Conservation (phyloP, 768 basidiomycete species). For the Kockovaella imperatae region DNA sequence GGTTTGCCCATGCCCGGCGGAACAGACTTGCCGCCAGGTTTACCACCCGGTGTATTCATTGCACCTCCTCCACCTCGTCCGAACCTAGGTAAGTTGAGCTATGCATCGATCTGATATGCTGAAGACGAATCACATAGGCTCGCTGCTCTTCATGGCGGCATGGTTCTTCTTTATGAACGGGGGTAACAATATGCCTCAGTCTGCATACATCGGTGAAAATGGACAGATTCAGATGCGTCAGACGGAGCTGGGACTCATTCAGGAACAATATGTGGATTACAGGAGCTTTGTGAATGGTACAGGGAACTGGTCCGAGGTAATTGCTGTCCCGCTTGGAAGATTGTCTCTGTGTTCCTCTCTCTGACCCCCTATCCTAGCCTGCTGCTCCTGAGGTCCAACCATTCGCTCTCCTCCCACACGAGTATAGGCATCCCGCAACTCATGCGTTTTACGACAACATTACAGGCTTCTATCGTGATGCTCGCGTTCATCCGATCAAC, state of each 20-base stretch:
- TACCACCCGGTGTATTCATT: neutral
- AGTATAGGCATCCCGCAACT: slow-evolving; percentile 5
- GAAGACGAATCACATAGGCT: no score
- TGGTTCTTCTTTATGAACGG: slow-evolving; percentile 44
- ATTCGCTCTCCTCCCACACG: slow-evolving; percentile 11
- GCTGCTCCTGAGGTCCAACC: slow-evolving; percentile 12
- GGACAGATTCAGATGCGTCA: slow-evolving; percentile 23
- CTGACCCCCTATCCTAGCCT: slow-evolving; percentile 13
- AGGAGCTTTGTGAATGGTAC: slow-evolving; percentile 25
- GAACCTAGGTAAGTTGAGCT: no score
- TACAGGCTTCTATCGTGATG: slow-evolving; percentile 41
- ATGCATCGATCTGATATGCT: no score
- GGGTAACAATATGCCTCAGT: slow-evolving; percentile 15
- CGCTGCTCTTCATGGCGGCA: slow-evolving; percentile 41
- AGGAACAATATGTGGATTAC: slow-evolving; percentile 24
- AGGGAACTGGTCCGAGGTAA: slow-evolving; percentile 34
- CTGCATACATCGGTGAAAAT: slow-evolving; percentile 24
- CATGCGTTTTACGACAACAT: slow-evolving; percentile 30
- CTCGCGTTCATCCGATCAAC: slow-evolving; percentile 20
- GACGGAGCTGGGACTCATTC: slow-evolving; percentile 28
- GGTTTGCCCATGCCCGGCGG: neutral
- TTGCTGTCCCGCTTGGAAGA: neutral
- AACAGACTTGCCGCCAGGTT: neutral
- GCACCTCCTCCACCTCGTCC: neutral
- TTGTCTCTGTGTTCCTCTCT: neutral